Percentiles rank a stretch among this genome's conserved stretches.
Conservation (phyloP, 2,329 filamentous ascomycete species). For the Aureobasidium sp. region DNA sequence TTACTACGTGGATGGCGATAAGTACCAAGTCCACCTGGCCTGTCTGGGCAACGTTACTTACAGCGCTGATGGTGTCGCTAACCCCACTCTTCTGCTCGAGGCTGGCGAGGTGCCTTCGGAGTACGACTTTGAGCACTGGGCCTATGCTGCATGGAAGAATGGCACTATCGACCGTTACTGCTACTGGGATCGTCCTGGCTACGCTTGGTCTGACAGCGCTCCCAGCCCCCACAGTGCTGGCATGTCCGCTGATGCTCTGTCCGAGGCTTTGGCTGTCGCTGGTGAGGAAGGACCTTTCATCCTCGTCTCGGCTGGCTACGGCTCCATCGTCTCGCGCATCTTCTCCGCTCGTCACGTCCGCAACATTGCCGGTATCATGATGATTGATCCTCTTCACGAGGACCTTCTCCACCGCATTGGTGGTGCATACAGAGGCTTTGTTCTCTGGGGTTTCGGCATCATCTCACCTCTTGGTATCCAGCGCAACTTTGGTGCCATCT, state of each 20-base stretch:
- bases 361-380: constrained; percentile 67
- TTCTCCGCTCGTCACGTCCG: constrained; percentile 76
- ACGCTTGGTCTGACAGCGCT: constrained; percentile 83
- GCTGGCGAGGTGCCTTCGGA: constrained; percentile 74
- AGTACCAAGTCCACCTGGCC: constrained; percentile 79
- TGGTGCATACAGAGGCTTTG: constrained; percentile 63
- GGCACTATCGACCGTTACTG: constrained; percentile 84
- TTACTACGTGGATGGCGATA: constrained; percentile 72
- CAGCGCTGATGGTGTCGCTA: constrained; percentile 44
- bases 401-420: constrained; percentile 65
- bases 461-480: constrained; percentile 82
- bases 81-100: constrained; percentile 81
- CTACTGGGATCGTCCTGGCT: constrained; percentile 87
- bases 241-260: constrained; percentile 82
- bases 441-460: constrained; percentile 78
- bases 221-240: constrained; percentile 89
- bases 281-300: constrained; percentile 87
- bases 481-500: constrained; percentile 68
- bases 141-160: constrained; percentile 65
- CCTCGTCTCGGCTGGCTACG: constrained; percentile 75
- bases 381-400: constrained; percentile 86
- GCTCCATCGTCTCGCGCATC: constrained; percentile 81
- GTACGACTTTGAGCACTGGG: constrained; percentile 69
- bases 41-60: constrained; percentile 66
- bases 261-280: constrained; percentile 71